Evolutionary conservation across 768 basidiomycete genomes (phyloP).

Genomic region (Mycena epipterygia): DNA sequence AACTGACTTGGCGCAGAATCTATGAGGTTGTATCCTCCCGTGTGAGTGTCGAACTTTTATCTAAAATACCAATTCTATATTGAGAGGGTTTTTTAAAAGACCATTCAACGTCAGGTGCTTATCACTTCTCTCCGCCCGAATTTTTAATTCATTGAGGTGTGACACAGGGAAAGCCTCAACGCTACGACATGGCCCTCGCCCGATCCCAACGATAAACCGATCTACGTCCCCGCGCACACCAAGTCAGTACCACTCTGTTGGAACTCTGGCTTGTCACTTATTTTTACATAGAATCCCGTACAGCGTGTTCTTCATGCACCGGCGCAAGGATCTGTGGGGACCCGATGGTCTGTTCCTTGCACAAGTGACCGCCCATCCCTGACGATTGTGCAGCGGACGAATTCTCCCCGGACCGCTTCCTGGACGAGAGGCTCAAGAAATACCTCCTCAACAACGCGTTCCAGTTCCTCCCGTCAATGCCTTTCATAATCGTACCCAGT

Average conservation of each 20-base stretch:
- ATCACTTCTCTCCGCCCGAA: neutral
- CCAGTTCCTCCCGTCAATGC: conserved; percentile 58
- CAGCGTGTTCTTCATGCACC: conserved; percentile 52
- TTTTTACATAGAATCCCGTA: conserved; percentile 45
- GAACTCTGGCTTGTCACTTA: neutral
- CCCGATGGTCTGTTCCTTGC: conserved; percentile 51
- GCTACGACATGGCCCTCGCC: conserved; percentile 49
- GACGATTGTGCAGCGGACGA: conserved; percentile 50
- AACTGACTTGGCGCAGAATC: conserved; percentile 53
- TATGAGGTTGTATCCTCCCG: conserved; percentile 67
- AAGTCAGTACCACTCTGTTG: conserved; percentile 38
- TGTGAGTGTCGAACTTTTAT: conserved; percentile 46
- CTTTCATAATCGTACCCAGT: neutral
- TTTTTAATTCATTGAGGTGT: too few relatives aligned
- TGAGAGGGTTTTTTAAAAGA: conserved; percentile 35
- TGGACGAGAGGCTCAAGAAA: conserved; percentile 62
- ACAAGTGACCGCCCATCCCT: neutral
- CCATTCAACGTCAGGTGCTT: conserved; percentile 52
- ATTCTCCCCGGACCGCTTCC: conserved; percentile 68
- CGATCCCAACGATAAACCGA: conserved; percentile 42
- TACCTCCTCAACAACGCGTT: conserved; percentile 62
- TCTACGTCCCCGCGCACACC: conserved; percentile 52
- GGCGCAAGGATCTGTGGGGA: conserved; percentile 62
- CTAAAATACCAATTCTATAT: neutral
- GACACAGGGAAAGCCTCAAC: conserved; percentile 47